A percentile compares a stretch with the other conserved stretches of the same genome.
These are phyloP conservation scores for Nigrospora oryzae DNA, from an alignment of 2,329 filamentous ascomycete genomes.

Conservation along the genomic window DNA sequence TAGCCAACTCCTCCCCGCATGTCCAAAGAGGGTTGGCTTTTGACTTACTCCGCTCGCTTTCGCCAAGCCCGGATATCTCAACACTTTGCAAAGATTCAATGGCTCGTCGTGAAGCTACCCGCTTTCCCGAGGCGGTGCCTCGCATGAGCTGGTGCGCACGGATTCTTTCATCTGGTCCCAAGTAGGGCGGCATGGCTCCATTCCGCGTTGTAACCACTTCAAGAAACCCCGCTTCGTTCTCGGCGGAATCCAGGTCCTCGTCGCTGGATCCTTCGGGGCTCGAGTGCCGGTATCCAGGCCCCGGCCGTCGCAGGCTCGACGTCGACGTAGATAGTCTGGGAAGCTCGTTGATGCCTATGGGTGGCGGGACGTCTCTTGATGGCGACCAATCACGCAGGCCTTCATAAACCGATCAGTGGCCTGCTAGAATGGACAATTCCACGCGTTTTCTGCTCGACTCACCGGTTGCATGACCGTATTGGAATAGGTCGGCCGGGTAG, in stretches of 20 bases:
- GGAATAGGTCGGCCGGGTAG: too few relatives aligned
- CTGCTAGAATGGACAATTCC: too few relatives aligned
- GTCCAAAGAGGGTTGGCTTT: too few relatives aligned
- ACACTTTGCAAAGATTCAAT: conserved; percentile 38
- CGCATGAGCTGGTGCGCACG: conserved; percentile 37
- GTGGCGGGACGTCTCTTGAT: too few relatives aligned
- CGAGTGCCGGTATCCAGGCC: neutral
- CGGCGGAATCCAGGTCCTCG: conserved; percentile 6
- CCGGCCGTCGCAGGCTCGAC: neutral
- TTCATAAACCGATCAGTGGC: too few relatives aligned
- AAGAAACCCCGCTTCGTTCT: conserved; percentile 5
- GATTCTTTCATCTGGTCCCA: conserved; percentile 22
- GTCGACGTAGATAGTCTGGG: too few relatives aligned
- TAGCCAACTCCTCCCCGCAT: too few relatives aligned
- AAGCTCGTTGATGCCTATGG: too few relatives aligned
- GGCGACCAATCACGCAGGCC: too few relatives aligned
- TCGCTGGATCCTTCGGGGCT: conserved; percentile 7
- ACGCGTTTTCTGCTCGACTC: too few relatives aligned
- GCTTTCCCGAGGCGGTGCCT: conserved; percentile 31
- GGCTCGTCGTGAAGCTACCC: conserved; percentile 38
- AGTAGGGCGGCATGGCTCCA: conserved; percentile 4
- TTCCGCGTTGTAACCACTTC: conserved; percentile 2
- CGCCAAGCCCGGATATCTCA: conserved; percentile 31
- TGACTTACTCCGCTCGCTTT: conserved; percentile 38
- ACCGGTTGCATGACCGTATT: too few relatives aligned